Conservation (phyloP, 2,329 filamentous ascomycete species). For the Diaporthe vaccinii region DNA sequence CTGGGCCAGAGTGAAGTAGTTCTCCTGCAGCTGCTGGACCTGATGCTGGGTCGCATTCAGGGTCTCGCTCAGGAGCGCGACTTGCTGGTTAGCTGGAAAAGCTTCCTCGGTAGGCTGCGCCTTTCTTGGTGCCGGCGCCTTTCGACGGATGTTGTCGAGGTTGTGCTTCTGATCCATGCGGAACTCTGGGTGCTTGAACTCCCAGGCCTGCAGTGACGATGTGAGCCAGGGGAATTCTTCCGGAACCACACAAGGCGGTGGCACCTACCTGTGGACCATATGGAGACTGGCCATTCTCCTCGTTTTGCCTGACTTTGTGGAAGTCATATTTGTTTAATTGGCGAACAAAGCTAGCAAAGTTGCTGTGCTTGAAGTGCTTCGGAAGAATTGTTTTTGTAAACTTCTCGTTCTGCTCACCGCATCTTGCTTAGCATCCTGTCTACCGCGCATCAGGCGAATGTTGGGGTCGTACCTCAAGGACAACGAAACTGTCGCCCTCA, state of each 20-base stretch:
- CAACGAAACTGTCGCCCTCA: constrained; percentile 95
- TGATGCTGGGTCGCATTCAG: constrained; percentile 93
- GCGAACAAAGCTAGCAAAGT: constrained; percentile 96
- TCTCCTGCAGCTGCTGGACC: constrained; percentile 86
- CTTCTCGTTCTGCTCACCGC: constrained; percentile 83
- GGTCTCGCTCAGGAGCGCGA: constrained; percentile 89
- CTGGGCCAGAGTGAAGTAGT: constrained; percentile 82
- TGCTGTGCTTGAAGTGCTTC: constrained; percentile 99
- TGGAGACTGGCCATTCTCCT: constrained; percentile 84
- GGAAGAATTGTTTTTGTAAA: constrained; percentile 98
- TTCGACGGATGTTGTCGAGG: constrained; percentile 94
- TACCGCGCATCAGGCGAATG: constrained; percentile 25
- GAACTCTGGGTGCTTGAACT: constrained; percentile 98
- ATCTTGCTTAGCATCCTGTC: constrained; percentile 43
- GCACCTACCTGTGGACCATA: constrained; percentile 81
- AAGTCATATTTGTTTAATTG: constrained; percentile 99
- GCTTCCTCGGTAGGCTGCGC: constrained; percentile 75
- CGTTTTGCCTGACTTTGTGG: constrained; percentile 95
- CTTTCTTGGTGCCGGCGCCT: constrained; percentile 93
- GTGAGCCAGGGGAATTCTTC: constrained; percentile 47
- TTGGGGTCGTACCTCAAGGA: constrained; percentile 81
- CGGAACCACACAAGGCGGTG: background rate
- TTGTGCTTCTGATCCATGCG: constrained; percentile 96
- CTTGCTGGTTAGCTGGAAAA: constrained; percentile 82
- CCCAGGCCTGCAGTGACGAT: constrained; percentile 76